Evolutionary conservation across 2,329 filamentous ascomycete genomes (phyloP), one percentile per base, ranked within the genome.

Genomic region (Lizonia empirigonia): DNA sequence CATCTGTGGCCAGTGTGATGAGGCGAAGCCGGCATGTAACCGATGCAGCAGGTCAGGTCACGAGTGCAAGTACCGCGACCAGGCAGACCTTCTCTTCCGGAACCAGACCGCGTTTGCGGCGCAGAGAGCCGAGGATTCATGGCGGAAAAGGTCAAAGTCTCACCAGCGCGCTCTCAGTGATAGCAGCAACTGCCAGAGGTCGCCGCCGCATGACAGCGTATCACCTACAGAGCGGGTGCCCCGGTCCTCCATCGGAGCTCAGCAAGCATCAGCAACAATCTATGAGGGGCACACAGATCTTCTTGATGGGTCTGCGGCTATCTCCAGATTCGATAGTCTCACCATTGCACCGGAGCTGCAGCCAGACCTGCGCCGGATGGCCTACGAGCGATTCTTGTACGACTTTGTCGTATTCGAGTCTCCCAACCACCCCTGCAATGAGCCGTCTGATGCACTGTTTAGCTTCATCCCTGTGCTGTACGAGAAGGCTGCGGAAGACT

Each of bases 81-180:
- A 66, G 41, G 59, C 53, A 34, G 67, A 71, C 30, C 56, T 72
- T 4, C 46, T 70, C 7, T 71, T 72, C 30, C 64, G 68, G 4
- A 71, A 72, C 30, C 66, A 72, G 44, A 72, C 68, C 8, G 59
- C 64, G 10, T 58, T 60, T 41, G 67, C 70, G 29, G 70, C 67
- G 1, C 68, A 72, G 40, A 65, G 62, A 48, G 69, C 70, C 7
- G 67, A 71, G 44, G 62, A 65, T 7, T 66, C 66, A 7, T 71
- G 70, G 70, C 56, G 69, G 16, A 69, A 70, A 45, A 58, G 67
- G 34, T 62, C 67, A 13, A 70, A 69, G 42, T 65, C 60, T 1
- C 47, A 62, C 30, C 64, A 67, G 40, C 57, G 60, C 12, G 38
- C 51, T 10, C 22, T 39, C 18, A 58, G 58, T 30, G 55, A 56